phyloP scores from a whole-genome alignment of 768 basidiomycete species.

The Hypholoma sublateritium region DNA sequence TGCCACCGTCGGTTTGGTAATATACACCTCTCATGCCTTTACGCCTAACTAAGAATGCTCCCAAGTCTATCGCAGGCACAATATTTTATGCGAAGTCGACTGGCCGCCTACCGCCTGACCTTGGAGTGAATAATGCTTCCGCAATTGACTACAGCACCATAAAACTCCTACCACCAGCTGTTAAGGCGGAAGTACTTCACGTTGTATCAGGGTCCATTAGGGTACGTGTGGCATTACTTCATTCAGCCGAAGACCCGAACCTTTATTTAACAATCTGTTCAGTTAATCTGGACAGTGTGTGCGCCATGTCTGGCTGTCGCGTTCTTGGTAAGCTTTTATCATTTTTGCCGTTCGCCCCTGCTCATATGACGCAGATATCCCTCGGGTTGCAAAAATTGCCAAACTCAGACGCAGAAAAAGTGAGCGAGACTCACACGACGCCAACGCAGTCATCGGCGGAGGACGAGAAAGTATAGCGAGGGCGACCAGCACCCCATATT shows the following conservation, averaged over 20 bases:
- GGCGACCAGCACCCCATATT: background rate
- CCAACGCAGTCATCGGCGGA: conserved; percentile 21
- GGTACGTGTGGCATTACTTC: conserved; percentile 35
- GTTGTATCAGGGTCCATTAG: conserved; percentile 63
- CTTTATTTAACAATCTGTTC: conserved; percentile 8
- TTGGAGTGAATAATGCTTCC: conserved; percentile 39
- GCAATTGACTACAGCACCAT: conserved; percentile 57
- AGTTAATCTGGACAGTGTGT: conserved; percentile 78
- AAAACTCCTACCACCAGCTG: conserved; percentile 41
- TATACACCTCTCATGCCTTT: conserved; percentile 7
- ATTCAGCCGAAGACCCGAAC: background rate
- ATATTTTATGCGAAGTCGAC: conserved; percentile 61
- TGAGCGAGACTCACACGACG: conserved; percentile 13
- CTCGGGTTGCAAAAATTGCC: conserved; percentile 38
- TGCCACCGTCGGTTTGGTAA: conserved; percentile 77
- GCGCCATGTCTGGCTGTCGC: conserved; percentile 67
- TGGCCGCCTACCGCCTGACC: conserved; percentile 46
- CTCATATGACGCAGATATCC: conserved; percentile 33
- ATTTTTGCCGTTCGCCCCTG: conserved; percentile 2
- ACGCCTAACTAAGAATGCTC: conserved; percentile 16
- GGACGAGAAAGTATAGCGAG: conserved; percentile 17
- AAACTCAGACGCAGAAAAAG: conserved; percentile 24
- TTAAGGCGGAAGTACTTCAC: conserved; percentile 47
- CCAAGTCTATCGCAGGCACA: conserved; percentile 74
- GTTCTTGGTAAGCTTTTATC: conserved; percentile 45